These are phyloP conservation scores for Trichoderma sp. DNA, from an alignment of 2,329 filamentous ascomycete species.

Conservation along the genomic window DNA sequence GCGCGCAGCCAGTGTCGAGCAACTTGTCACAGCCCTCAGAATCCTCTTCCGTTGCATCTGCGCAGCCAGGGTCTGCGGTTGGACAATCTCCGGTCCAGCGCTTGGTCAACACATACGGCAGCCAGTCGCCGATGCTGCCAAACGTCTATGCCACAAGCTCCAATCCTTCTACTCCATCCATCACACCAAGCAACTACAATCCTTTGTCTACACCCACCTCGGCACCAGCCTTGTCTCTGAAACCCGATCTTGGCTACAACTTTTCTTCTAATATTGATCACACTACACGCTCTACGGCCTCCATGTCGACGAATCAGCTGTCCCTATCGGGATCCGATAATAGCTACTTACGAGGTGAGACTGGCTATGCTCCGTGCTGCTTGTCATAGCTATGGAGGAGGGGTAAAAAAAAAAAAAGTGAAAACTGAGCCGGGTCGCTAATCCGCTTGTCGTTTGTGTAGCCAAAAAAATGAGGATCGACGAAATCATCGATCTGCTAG, in stretches of 20 bases:
- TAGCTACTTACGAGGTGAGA: slow-evolving; percentile 53
- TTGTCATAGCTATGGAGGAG: not conserved
- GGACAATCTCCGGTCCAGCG: slow-evolving; percentile 32
- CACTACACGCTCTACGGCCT: slow-evolving; percentile 54
- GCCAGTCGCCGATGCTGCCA: slow-evolving; percentile 48
- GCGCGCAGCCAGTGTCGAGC: slow-evolving; percentile 42
- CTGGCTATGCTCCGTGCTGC: slow-evolving; percentile 33
- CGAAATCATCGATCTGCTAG: slow-evolving; percentile 67
- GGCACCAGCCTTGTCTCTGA: slow-evolving; percentile 37
- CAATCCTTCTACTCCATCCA: slow-evolving; percentile 36
- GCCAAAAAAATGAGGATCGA: slow-evolving; percentile 66
- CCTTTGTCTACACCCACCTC: slow-evolving; percentile 35
- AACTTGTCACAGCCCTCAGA: slow-evolving; percentile 40
- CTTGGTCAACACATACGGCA: slow-evolving; percentile 47
- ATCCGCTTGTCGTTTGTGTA: slow-evolving; percentile 33
- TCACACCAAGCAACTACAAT: slow-evolving; percentile 35
- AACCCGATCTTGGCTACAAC: slow-evolving; percentile 51
- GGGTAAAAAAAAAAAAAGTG: not conserved
- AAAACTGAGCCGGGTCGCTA: slow-evolving; percentile 9
- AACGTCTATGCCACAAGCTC: slow-evolving; percentile 43
- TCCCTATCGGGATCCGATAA: slow-evolving; percentile 31
- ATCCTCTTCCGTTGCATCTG: slow-evolving; percentile 34
- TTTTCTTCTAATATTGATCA: slow-evolving; percentile 63
- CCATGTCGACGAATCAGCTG: slow-evolving; percentile 35
- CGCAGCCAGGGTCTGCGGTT: slow-evolving; percentile 29